These are phyloP conservation scores for Colletotrichum shisoi DNA, from an alignment of 2,329 filamentous ascomycete genomes.

Conservation along the genomic window DNA sequence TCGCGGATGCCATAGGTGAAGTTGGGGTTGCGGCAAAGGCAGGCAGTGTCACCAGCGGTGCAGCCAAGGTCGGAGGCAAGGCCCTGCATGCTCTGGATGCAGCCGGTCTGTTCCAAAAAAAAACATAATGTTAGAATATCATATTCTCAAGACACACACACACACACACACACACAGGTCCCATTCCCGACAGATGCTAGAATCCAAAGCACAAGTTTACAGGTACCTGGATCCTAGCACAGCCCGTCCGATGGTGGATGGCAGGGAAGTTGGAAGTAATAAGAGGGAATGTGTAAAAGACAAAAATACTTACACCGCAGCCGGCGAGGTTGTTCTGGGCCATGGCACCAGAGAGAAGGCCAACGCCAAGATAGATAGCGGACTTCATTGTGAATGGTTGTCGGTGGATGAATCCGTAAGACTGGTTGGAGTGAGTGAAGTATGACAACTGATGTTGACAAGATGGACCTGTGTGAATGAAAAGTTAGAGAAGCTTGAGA, in stretches of 20 bases:
- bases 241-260: neutral
- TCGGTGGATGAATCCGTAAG: constrained; percentile 9
- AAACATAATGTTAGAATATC: constrained; percentile 11
- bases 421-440: constrained; percentile 22
- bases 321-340: constrained; percentile 52
- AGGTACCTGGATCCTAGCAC: neutral
- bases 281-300: neutral
- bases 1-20: constrained; percentile 61
- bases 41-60: constrained; percentile 50
- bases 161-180: too few relatives aligned
- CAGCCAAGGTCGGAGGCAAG: constrained; percentile 57
- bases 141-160: neutral
- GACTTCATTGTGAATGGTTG: constrained; percentile 36
- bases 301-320: constrained; percentile 60
- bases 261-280: neutral
- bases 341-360: constrained; percentile 51
- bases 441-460: constrained; percentile 2
- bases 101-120: constrained; percentile 17
- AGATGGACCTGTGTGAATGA: constrained; percentile 14
- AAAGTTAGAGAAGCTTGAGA: constrained; percentile 6
- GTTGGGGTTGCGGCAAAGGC: constrained; percentile 58
- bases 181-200: neutral
- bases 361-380: constrained; percentile 39
- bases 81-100: constrained; percentile 52
- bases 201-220: neutral